Evolutionary conservation across 2,329 filamentous ascomycete genomes (phyloP).

Genomic region (Phyllosticta paracitricarpa): DNA sequence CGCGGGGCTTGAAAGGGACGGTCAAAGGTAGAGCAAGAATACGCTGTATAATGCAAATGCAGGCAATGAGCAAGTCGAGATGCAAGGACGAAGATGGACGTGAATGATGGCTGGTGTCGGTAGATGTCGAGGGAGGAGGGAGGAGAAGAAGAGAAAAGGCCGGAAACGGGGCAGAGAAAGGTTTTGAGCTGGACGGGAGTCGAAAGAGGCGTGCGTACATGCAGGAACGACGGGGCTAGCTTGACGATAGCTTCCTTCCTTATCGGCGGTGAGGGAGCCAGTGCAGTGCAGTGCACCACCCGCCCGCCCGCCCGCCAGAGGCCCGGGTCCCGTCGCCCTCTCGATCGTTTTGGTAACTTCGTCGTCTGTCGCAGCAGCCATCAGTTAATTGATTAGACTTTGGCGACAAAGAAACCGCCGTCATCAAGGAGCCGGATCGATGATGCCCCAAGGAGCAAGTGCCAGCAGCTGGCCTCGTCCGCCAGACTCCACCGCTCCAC

Average conservation of each 20-base stretch:
- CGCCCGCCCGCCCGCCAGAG: too few species aligned
- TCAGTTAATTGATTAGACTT: not conserved
- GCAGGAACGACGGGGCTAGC: constrained; percentile 10
- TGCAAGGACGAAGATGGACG: not conserved
- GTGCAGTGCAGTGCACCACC: not conserved
- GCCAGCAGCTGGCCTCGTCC: not conserved
- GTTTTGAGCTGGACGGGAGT: constrained; percentile 1
- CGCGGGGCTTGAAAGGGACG: not conserved
- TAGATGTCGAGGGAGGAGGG: not conserved
- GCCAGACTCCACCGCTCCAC: not conserved
- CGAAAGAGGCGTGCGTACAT: not conserved
- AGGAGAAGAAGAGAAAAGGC: not conserved
- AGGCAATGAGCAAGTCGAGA: not conserved
- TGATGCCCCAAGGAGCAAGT: not conserved
- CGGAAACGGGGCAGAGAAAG: not conserved
- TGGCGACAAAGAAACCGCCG: not conserved
- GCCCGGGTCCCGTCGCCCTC: too few species aligned
- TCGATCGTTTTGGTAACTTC: not conserved
- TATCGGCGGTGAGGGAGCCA: constrained; percentile 1
- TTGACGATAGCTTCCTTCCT: constrained; percentile 10
- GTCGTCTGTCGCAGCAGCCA: not conserved
- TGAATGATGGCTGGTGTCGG: not conserved
- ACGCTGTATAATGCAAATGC: constrained; percentile 4
- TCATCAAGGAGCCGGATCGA: not conserved
- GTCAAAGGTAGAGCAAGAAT: not conserved